Evolutionary conservation across 805 yeast genomes (phyloP).

Genomic region (Nakazawaea sp.): DNA sequence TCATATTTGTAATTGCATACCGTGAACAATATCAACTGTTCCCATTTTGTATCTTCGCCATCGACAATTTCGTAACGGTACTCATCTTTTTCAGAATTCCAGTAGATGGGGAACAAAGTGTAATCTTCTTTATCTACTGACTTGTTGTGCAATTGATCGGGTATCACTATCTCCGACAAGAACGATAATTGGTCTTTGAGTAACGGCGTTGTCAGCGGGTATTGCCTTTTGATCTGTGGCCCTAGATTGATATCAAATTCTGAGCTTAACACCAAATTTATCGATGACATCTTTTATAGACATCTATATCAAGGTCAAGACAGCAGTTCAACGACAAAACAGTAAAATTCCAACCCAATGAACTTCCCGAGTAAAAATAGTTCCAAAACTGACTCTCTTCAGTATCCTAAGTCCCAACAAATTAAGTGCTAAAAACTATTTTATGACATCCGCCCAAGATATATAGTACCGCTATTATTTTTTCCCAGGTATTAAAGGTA

Average conservation of each 20-base stretch:
- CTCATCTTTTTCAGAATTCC: slow-evolving; percentile 22
- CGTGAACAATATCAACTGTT: slow-evolving; percentile 20
- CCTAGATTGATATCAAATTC: slow-evolving; percentile 80
- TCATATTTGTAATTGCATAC: slow-evolving; percentile 22
- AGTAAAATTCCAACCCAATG: too few species aligned
- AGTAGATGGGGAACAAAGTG: slow-evolving; percentile 47
- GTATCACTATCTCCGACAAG: slow-evolving; percentile 53
- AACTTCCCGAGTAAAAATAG: too few species aligned
- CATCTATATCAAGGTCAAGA: too few species aligned
- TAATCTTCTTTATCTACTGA: slow-evolving; percentile 46
- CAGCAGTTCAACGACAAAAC: too few species aligned
- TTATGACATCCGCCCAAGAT: too few species aligned
- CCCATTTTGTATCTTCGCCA: slow-evolving; percentile 13
- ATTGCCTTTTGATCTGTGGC: slow-evolving; percentile 54
- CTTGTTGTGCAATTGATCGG: slow-evolving; percentile 48
- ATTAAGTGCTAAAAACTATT: too few species aligned
- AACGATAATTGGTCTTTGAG: slow-evolving; percentile 25
- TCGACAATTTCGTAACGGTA: slow-evolving; percentile 6
- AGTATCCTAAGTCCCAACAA: too few species aligned
- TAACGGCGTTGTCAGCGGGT: slow-evolving; percentile 38
- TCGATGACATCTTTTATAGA: not conserved
- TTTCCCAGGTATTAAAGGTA: too few species aligned
- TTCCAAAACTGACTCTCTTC: too few species aligned
- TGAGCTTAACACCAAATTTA: slow-evolving; percentile 38
- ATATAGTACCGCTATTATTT: too few species aligned